Evolutionary conservation across 352 stramenopile species (phyloP).

Genomic region (Plasmopara viticola): DNA sequence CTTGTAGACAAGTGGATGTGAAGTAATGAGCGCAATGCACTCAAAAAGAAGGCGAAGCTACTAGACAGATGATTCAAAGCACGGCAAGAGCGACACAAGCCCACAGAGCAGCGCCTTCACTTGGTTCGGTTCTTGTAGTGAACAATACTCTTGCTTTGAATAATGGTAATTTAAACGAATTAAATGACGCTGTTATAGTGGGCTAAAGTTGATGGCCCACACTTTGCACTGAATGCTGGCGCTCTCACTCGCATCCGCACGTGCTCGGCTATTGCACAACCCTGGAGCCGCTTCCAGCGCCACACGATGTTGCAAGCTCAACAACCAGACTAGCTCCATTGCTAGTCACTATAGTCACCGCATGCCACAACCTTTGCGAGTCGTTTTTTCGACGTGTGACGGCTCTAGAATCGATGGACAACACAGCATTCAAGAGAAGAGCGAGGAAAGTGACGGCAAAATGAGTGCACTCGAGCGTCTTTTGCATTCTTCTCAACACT

Average conservation of each 20-base stretch:
- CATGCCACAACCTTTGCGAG: slow-evolving; percentile 1
- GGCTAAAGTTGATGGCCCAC: too few relatives aligned
- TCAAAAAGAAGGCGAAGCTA: slow-evolving; percentile 3
- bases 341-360: background rate
- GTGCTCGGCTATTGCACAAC: slow-evolving; percentile 9
- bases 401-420: background rate
- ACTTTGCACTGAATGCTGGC: slow-evolving; percentile 16
- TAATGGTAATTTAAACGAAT: too few relatives aligned
- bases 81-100: slow-evolving; percentile 10
- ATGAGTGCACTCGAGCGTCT: slow-evolving; percentile 62
- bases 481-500: slow-evolving; percentile 60
- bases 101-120: slow-evolving; percentile 7
- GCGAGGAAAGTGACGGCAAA: slow-evolving; percentile 17
- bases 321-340: background rate
- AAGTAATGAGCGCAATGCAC: slow-evolving; percentile 6
- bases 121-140: background rate
- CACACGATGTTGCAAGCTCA: background rate
- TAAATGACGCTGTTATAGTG: too few relatives aligned
- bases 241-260: slow-evolving; percentile 5
- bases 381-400: slow-evolving; percentile 9
- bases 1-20: background rate
- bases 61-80: background rate
- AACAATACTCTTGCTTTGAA: too few relatives aligned
- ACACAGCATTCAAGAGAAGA: slow-evolving; percentile 14
- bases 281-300: background rate